phyloP scores from a whole-genome alignment of 257 asterid species.

The Leonotis leonurus region DNA sequence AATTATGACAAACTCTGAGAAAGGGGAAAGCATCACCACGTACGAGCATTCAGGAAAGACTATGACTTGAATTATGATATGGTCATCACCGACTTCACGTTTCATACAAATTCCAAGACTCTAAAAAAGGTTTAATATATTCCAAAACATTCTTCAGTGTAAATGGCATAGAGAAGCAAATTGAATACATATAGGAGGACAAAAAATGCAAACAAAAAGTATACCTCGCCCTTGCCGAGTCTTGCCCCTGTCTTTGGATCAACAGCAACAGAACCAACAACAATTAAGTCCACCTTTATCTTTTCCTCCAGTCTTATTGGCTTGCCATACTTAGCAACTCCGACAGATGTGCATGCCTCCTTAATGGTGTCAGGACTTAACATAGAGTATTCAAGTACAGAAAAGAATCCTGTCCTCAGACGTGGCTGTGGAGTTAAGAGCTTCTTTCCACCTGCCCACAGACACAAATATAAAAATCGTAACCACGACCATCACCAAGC shows the following conservation, averaged over 20 bases:
- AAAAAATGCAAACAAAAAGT: not conserved
- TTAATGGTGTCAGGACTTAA: constrained; percentile 46
- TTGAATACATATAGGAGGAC: not conserved
- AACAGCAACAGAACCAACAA: constrained; percentile 91
- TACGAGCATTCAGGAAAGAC: not conserved
- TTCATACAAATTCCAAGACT: not conserved
- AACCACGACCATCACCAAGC: not conserved
- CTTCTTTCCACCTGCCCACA: constrained; percentile 53
- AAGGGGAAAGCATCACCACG: too few species aligned
- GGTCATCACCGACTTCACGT: not conserved
- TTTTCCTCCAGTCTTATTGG: constrained; percentile 84
- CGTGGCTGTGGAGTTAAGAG: constrained; percentile 96
- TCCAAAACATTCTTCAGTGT: not conserved
- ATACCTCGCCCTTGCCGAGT: constrained; percentile 98
- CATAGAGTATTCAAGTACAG: constrained; percentile 54
- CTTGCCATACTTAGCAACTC: constrained; percentile 83
- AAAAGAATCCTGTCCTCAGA: constrained; percentile 88
- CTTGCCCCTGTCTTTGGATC: constrained; percentile 89
- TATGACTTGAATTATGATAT: not conserved
- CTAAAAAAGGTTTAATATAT: not conserved
- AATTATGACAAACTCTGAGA: too few species aligned
- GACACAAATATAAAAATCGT: not conserved
- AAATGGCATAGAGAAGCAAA: not conserved
- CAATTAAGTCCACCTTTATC: constrained; percentile 80
- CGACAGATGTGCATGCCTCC: constrained; percentile 91